A percentile compares a stretch with the other conserved stretches of the same genome.
These are phyloP conservation scores for Phytopythium cucurbitacearum DNA, from an alignment of 352 stramenopile species.

Conservation along the genomic window DNA sequence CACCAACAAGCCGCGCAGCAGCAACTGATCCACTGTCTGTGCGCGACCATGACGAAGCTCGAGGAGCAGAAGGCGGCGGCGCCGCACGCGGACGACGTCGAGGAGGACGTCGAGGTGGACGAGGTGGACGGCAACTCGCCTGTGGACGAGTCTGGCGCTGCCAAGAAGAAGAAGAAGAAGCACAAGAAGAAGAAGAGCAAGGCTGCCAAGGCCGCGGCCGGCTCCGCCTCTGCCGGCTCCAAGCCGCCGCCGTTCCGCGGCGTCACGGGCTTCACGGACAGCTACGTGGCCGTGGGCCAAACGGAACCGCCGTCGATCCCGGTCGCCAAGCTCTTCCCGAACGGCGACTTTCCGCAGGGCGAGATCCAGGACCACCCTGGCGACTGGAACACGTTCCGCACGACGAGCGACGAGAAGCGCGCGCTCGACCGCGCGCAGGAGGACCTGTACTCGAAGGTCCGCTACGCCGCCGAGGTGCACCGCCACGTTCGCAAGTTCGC, in stretches of 20 bases:
- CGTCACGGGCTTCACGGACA: constrained; percentile 91
- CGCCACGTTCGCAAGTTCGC: constrained; percentile 89
- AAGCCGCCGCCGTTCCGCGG: constrained; percentile 63
- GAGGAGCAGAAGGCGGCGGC: constrained; percentile 2
- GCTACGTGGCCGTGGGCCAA: constrained; percentile 92
- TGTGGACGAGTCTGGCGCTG: constrained; percentile 8
- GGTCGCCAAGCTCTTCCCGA: constrained; percentile 60
- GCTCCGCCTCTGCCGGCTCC: constrained; percentile 14
- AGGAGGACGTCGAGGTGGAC: neutral
- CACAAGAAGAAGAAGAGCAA: constrained; percentile 47
- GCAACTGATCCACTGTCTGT: no score
- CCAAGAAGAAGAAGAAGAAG: constrained; percentile 81
- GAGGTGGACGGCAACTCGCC: neutral
- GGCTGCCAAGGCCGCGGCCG: constrained; percentile 6
- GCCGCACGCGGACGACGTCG: neutral
- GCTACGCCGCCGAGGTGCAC: constrained; percentile 94
- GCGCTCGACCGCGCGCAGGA: constrained; percentile 74
- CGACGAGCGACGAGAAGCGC: constrained; percentile 81
- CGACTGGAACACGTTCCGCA: constrained; percentile 91
- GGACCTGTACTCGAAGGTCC: constrained; percentile 67
- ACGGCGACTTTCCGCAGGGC: constrained; percentile 83
- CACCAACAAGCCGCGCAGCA: neutral
- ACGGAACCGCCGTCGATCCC: constrained; percentile 95
- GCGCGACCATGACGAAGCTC: constrained; percentile 1
- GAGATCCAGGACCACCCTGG: constrained; percentile 92